Percentiles rank a stretch among this genome's conserved stretches.
Conservation (phyloP, 2,329 filamentous ascomycete species). For the Aaosphaeria pasadenensis region DNA sequence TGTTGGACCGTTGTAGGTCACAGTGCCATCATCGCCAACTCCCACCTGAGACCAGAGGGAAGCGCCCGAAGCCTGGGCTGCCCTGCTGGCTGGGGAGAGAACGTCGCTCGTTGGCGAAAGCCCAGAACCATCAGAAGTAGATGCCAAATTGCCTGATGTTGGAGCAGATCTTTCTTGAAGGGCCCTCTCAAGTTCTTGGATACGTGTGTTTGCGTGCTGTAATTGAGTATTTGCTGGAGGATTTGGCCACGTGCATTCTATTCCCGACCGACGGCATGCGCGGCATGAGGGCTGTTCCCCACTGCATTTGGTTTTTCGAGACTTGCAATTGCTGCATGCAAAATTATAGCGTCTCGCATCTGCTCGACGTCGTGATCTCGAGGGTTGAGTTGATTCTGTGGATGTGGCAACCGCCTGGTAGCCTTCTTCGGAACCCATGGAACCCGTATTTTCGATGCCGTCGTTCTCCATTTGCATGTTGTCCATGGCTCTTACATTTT, state of each 20-base stretch:
- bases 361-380: neutral
- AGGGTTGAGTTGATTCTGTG: neutral
- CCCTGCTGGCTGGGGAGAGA: too few relatives aligned
- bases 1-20: neutral
- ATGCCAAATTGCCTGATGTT: too few relatives aligned
- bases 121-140: too few relatives aligned
- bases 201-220: neutral
- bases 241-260: neutral
- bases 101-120: too few relatives aligned
- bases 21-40: neutral
- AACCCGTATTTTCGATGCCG: too few relatives aligned
- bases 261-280: neutral
- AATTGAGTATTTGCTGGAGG: neutral
- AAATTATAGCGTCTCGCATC: constrained; percentile 1
- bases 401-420: too few relatives aligned
- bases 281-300: constrained; percentile 2
- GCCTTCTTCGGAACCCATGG: too few relatives aligned
- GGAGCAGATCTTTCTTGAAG: neutral
- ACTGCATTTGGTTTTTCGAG: constrained; percentile 1
- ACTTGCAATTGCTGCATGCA: constrained; percentile 2
- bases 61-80: neutral
- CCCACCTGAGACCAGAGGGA: neutral
- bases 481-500: too few relatives aligned
- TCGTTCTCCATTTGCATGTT: too few relatives aligned
- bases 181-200: neutral